Evolutionary conservation across 345 rosid genomes (phyloP).

Genomic region (Murraya paniculata): DNA sequence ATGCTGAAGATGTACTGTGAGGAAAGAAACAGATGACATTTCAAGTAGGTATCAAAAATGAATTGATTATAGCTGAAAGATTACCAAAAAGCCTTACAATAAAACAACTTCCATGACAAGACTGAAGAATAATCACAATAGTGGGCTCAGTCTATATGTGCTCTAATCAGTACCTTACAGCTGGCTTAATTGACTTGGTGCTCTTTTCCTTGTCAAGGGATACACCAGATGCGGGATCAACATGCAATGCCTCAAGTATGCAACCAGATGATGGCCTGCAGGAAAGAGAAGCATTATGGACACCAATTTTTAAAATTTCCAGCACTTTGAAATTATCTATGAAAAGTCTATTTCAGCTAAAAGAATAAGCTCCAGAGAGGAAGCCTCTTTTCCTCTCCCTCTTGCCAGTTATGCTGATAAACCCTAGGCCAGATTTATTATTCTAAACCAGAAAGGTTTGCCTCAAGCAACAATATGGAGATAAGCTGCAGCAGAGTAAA

Average conservation of each 20-base stretch:
- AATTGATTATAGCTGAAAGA: not conserved
- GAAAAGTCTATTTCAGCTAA: slow-evolving; percentile 28
- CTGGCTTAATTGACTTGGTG: slow-evolving; percentile 46
- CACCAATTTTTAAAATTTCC: slow-evolving; percentile 16
- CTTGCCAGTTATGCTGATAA: slow-evolving; percentile 47
- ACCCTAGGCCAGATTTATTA: slow-evolving; percentile 46
- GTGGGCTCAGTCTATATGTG: not conserved
- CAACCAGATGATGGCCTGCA: slow-evolving; percentile 85
- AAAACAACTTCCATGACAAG: not conserved
- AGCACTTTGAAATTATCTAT: slow-evolving; percentile 21
- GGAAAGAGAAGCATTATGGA: slow-evolving; percentile 48
- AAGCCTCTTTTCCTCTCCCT: slow-evolving; percentile 58
- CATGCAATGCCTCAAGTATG: slow-evolving; percentile 95
- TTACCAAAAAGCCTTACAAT: not conserved
- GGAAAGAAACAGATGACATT: slow-evolving; percentile 12
- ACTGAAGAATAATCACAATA: not conserved
- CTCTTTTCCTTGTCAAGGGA: slow-evolving; percentile 76
- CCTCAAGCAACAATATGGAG: slow-evolving; percentile 63
- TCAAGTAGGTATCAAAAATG: not conserved
- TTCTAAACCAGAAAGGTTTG: slow-evolving; percentile 46
- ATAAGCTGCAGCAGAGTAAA: slow-evolving; percentile 71
- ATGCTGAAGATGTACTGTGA: slow-evolving; percentile 63
- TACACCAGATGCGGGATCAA: slow-evolving; percentile 96
- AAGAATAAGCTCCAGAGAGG: slow-evolving; percentile 46
- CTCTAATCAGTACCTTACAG: slow-evolving; percentile 45